phyloP scores from a whole-genome alignment of 768 basidiomycete genomes.

The Kwoniella dendrophila region DNA sequence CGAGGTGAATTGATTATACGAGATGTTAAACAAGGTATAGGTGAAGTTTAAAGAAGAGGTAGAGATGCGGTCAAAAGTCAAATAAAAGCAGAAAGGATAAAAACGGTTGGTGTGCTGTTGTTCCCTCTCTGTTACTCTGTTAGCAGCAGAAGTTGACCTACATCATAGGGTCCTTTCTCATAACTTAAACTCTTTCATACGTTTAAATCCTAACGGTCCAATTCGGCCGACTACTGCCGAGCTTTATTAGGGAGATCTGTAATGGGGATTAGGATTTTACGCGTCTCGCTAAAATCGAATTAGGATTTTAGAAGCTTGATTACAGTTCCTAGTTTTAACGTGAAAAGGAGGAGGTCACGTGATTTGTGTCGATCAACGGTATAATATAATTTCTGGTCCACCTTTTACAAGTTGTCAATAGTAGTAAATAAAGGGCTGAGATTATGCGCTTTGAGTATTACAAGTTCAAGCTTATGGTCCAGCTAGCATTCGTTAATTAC shows the following conservation, averaged over 20 bases:
- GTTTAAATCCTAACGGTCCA: slow-evolving; percentile 1
- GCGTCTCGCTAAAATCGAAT: not conserved
- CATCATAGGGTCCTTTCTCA: not conserved
- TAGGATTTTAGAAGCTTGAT: not conserved
- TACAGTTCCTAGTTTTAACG: not conserved
- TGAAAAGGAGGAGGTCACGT: not conserved
- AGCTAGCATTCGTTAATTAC: too few species aligned
- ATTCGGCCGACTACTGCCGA: slow-evolving; percentile 28
- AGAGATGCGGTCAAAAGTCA: not conserved
- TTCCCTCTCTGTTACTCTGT: slow-evolving; percentile 8
- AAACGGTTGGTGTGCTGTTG: not conserved
- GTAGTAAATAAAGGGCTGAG: not conserved
- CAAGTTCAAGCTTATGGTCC: too few species aligned
- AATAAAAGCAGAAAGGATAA: slow-evolving; percentile 1
- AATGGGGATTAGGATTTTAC: slow-evolving; percentile 2
- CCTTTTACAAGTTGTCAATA: too few species aligned
- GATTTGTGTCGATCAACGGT: not conserved
- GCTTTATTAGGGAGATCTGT: not conserved
- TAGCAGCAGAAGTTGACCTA: too few species aligned
- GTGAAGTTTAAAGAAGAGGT: not conserved
- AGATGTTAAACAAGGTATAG: not conserved
- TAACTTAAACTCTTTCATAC: not conserved
- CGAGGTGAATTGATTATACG: not conserved
- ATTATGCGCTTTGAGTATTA: too few species aligned
- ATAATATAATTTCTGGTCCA: slow-evolving; percentile 20